Conservation (phyloP, 208 protist genomes). For the Leishmania gerbilli region DNA sequence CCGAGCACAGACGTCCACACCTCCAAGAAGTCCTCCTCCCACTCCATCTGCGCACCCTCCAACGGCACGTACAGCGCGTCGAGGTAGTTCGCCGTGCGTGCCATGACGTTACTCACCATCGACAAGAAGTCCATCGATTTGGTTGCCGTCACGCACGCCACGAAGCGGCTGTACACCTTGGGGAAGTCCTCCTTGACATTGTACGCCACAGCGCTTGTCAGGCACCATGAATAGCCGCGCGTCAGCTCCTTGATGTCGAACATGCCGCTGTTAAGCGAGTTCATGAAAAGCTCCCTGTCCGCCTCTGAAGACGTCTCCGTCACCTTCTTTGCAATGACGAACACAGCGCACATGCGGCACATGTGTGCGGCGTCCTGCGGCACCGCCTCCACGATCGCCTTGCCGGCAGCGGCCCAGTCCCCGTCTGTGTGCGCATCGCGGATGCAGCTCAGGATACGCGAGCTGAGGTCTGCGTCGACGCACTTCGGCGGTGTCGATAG, state of each 20-base stretch:
- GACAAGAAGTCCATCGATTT: conserved; percentile 51
- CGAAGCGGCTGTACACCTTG: conserved; percentile 65
- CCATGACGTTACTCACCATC: conserved; percentile 71
- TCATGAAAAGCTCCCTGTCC: conserved; percentile 52
- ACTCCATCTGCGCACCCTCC: conserved; percentile 50
- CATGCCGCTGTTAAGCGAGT: conserved; percentile 46
- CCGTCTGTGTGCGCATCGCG: conserved; percentile 64
- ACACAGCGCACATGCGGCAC: conserved; percentile 64
- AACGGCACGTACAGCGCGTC: conserved; percentile 62
- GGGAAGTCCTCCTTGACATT: conserved; percentile 73
- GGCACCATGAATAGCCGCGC: conserved; percentile 80
- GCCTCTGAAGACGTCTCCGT: conserved; percentile 46
- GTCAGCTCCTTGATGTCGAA: conserved; percentile 62
- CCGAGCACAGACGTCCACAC: conserved; percentile 62
- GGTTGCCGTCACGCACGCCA: conserved; percentile 39
- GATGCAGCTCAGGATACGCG: conserved; percentile 55
- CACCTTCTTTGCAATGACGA: conserved; percentile 60
- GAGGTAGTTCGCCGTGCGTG: conserved; percentile 84
- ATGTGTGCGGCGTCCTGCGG: conserved; percentile 47
- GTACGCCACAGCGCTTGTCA: conserved; percentile 67
- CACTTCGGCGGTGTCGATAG: conserved; percentile 71
- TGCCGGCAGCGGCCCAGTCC: conserved; percentile 43
- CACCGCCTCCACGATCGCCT: conserved; percentile 43
- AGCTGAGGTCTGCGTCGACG: conserved; percentile 49
- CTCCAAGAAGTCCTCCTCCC: conserved; percentile 81